Evolutionary conservation across 371 early-diverging fungal species (phyloP), one percentile per base, ranked within the genome.

Genomic region (Mucor piriformis): DNA sequence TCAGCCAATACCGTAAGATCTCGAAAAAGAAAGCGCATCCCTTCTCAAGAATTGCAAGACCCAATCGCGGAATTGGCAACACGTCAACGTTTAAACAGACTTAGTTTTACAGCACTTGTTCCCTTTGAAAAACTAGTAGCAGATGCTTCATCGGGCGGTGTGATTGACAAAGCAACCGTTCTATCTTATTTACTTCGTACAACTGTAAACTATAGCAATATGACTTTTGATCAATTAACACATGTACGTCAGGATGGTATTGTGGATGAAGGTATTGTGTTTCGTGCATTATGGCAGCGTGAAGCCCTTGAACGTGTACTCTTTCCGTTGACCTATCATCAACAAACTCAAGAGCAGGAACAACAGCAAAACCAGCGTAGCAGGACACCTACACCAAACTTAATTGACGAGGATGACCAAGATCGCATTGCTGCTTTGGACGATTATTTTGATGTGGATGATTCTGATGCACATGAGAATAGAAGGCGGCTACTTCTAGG

Each of bases 281-380:
- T 79, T 43, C 69, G 80, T n/a, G 80, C 80, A 1, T 46, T 79
- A 10, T 79, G 80, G 80, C 80, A 79, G 50, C 60, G 80, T 15
- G 69, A 76, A 49, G 74, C 80, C 10, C 52, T 79, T 13, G 74
- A 76, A 34, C 71, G 77, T 8, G 54, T 76, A 6, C 32, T 79
- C n/a, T 74, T 66, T 24, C 77, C 76, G 0, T 33, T 57, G 11
- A 63, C 62, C 5, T 54, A 37, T 50, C 60, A 56, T 16, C 61
- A 48, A 18, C 57, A 55, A 23, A 32, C 47, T 25, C 63, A 57
- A 50, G 53, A 51, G 24, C 34, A 52, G 0, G 24, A 32, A 13
- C 34, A 56, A 21, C 20, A 15, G 7, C 10, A 61, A 4, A 32
- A 10, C 27, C 12, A n/a, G n/a, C n/a, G n/a, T n/a, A n/a, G n/a